Percentiles rank a stretch among this genome's conserved stretches.
Evolutionary conservation across 2,329 filamentous ascomycete species (phyloP).

Genomic region (Magnaporthales sp.): DNA sequence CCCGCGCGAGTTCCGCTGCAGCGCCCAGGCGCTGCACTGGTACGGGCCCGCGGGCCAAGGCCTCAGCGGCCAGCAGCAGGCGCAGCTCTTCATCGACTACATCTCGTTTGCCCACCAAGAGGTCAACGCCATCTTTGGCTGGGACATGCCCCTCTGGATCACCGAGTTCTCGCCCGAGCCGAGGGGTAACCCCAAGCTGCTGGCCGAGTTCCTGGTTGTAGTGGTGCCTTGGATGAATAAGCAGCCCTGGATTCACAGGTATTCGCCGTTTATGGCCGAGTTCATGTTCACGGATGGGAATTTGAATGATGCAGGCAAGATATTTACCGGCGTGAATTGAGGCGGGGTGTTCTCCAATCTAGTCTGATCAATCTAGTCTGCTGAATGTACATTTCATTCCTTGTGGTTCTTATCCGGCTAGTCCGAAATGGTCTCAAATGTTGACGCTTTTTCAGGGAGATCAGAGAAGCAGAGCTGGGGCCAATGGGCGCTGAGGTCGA

Average conservation of each 20-base stretch:
- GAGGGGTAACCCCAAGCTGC: slow-evolving; percentile 12
- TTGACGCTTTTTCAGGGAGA: too few relatives aligned
- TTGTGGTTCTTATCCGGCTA: too few relatives aligned
- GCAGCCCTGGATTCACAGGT: slow-evolving; percentile 8
- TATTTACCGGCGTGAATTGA: slow-evolving; percentile 13
- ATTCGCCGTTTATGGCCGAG: slow-evolving; percentile 11
- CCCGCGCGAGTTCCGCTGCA: slow-evolving; percentile 7
- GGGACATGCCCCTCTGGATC: slow-evolving; percentile 11
- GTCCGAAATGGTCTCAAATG: too few relatives aligned
- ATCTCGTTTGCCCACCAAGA: slow-evolving; percentile 7
- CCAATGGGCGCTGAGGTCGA: too few relatives aligned
- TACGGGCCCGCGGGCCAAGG: slow-evolving; percentile 6
- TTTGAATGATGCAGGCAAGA: slow-evolving; percentile 8
- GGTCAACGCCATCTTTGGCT: slow-evolving; percentile 9
- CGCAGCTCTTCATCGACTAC: slow-evolving; percentile 10
- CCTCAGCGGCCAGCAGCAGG: slow-evolving; percentile 5
- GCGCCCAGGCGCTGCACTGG: slow-evolving; percentile 12
- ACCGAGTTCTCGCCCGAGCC: slow-evolving; percentile 10
- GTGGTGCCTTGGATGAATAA: slow-evolving; percentile 10
- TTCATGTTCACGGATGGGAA: slow-evolving; percentile 2
- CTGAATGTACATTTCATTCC: too few relatives aligned
- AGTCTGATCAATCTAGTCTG: too few relatives aligned
- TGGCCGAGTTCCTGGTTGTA: slow-evolving; percentile 9
- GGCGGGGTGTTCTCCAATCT: slow-evolving; percentile 39
- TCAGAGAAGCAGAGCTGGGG: too few relatives aligned